phyloP scores from a whole-genome alignment of 257 asterid genomes.

The Voacanga thouarsii region DNA sequence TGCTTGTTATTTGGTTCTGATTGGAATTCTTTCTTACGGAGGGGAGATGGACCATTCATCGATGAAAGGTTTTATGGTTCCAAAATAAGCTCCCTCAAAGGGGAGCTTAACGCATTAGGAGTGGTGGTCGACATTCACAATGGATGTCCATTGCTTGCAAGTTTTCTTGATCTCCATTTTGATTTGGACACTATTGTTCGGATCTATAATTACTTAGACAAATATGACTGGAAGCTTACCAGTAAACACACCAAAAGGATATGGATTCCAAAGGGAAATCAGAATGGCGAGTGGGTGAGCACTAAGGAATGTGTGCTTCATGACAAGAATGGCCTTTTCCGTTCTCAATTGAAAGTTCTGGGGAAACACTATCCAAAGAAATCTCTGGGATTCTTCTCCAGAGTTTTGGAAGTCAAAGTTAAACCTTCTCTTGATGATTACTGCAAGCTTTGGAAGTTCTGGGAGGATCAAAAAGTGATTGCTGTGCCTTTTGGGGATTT shows the following conservation, averaged over 20 bases:
- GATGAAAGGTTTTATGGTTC: constrained; percentile 31
- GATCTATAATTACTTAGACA: constrained; percentile 23
- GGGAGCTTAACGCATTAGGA: constrained; percentile 28
- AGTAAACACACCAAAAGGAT: constrained; percentile 13
- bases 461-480: constrained; percentile 27
- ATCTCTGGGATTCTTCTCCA: constrained; percentile 25
- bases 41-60: constrained; percentile 38
- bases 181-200: constrained; percentile 23
- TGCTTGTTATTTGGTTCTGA: constrained; percentile 28
- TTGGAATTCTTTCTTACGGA: constrained; percentile 23
- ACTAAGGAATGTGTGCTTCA: constrained; percentile 31
- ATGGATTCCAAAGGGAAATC: constrained; percentile 34
- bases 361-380: constrained; percentile 23
- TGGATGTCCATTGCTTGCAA: constrained; percentile 29
- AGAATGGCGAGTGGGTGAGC: constrained; percentile 32
- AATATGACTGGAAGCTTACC: constrained; percentile 25
- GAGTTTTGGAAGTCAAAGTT: constrained; percentile 23
- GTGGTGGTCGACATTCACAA: constrained; percentile 21
- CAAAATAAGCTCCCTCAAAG: constrained; percentile 16
- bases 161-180: constrained; percentile 19
- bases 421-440: constrained; percentile 32
- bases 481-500: constrained; percentile 34
- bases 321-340: constrained; percentile 28
- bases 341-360: constrained; percentile 22
- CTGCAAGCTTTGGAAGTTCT: constrained; percentile 30